Evolutionary conservation across 2,329 filamentous ascomycete genomes (phyloP).

Genomic region (Coniella vitis): DNA sequence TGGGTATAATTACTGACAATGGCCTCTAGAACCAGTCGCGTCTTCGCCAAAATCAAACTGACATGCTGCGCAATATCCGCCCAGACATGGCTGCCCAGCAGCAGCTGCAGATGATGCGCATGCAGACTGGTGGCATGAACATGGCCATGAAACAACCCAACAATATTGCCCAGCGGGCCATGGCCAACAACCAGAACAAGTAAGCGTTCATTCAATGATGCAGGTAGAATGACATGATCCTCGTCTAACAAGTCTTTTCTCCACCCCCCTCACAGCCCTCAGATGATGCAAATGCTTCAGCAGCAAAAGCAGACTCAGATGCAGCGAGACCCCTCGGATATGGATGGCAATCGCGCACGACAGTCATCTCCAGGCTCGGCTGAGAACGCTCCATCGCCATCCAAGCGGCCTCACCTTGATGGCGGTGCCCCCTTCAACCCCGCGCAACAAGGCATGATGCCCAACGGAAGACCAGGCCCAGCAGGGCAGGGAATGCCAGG

Average conservation of each 20-base stretch:
- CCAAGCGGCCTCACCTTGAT: constrained; percentile 80
- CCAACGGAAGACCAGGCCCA: constrained; percentile 57
- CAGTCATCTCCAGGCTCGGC: constrained; percentile 75
- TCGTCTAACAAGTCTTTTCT: constrained; percentile 7
- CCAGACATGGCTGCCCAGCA: constrained; percentile 50
- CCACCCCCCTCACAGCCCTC: constrained; percentile 40
- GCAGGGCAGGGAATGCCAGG: constrained; percentile 62
- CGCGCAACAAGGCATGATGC: constrained; percentile 63
- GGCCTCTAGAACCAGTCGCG: constrained; percentile 43
- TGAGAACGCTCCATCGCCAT: constrained; percentile 87
- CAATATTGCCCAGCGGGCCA: constrained; percentile 64
- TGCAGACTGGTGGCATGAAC: constrained; percentile 54
- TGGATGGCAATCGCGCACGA: constrained; percentile 76
- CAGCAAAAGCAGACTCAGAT: constrained; percentile 66
- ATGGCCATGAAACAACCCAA: constrained; percentile 54
- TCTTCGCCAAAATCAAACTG: constrained; percentile 45
- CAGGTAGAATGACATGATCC: no score
- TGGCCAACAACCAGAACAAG: constrained; percentile 72
- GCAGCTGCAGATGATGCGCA: constrained; percentile 60
- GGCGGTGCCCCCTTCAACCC: constrained; percentile 66
- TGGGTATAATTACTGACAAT: constrained; percentile 22
- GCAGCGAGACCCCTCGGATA: constrained; percentile 79
- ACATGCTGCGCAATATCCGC: constrained; percentile 68
- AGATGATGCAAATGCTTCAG: constrained; percentile 64
- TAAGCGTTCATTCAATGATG: constrained; percentile 38